Base-by-base conservation (phyloP, 169 alveolate genomes). In the Plasmodium fragile region DNA sequence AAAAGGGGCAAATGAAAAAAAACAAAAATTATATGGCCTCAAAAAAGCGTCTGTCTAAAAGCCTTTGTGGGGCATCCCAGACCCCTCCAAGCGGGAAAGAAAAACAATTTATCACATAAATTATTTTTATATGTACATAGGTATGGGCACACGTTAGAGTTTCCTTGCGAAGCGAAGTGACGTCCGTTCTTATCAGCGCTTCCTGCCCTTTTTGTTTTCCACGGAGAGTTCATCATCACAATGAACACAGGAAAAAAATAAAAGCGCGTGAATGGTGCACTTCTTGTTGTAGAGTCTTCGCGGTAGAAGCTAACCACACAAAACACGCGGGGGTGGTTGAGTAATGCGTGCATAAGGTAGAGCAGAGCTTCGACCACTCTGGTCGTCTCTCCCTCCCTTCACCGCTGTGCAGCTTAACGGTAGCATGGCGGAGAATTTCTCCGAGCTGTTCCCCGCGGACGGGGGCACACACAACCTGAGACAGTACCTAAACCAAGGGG, bases 401-500 rank as follows among this genome's bases (percentile, higher is more conserved):
- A n/a, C n/a, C n/a, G n/a, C n/a, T n/a, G n/a, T n/a, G n/a, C n/a
- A n/a, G n/a, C 3, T 41, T 0, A 0, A 41, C 2, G 11, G 18
- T 11, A 83, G 6, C 7, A 85, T 73, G 84, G 93, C 36, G 13
- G 72, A 72, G 6, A 30, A 52, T 0, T 10, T 25, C 13, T 39
- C 28, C 28, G 79, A n/a, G 4, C 52, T 32, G n/a, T 85, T 85
- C 65, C 80, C 84, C 4, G 34, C 28, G 0, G 80, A 85, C 13
- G 41, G 43, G 1, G 80, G 36, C 34, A 30, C 79, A 16, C 43
- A n/a, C 4, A 75, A 55, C 11, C 36, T 85, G 43, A 85, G 79
- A 36, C 30, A 85, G 43, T 85, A 85, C 49, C 70, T 36, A 1
- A 73, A 85, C 16, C 81, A 77, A 11, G 93, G 93, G 7, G 93